Evolutionary conservation across 306 rosid species (phyloP).

Genomic region (Cucumis melo): DNA sequence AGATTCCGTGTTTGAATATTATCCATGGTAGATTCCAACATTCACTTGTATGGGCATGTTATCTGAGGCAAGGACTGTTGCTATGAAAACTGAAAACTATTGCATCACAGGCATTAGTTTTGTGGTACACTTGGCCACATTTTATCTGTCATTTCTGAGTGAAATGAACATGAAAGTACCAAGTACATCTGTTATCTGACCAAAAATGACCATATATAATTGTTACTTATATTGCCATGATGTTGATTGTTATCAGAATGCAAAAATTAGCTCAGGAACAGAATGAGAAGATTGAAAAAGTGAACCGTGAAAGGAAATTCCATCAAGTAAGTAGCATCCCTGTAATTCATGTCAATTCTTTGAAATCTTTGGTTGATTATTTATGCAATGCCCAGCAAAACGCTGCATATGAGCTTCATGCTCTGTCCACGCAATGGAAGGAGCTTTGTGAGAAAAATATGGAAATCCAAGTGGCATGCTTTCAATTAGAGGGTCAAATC

Average conservation of each 20-base stretch:
- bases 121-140: background rate
- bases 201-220: background rate
- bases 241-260: conserved; percentile 30
- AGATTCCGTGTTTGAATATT: background rate
- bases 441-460: conserved; percentile 81
- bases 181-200: background rate
- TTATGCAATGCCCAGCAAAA: conserved; percentile 48
- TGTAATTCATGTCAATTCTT: background rate
- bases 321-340: conserved; percentile 59
- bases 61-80: background rate
- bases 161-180: background rate
- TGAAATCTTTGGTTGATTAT: conserved; percentile 5
- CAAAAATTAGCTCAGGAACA: conserved; percentile 76
- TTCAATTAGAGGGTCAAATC: conserved; percentile 38
- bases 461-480: conserved; percentile 67
- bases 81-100: background rate
- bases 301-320: conserved; percentile 84
- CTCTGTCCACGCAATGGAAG: conserved; percentile 75
- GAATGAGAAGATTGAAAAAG: conserved; percentile 64
- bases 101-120: background rate
- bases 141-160: background rate
- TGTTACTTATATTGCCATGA: background rate
- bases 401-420: conserved; percentile 84
- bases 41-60: background rate
- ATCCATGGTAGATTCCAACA: too few relatives aligned